Base-by-base conservation (phyloP, 768 basidiomycete species). In the Dendrothele bispora region DNA sequence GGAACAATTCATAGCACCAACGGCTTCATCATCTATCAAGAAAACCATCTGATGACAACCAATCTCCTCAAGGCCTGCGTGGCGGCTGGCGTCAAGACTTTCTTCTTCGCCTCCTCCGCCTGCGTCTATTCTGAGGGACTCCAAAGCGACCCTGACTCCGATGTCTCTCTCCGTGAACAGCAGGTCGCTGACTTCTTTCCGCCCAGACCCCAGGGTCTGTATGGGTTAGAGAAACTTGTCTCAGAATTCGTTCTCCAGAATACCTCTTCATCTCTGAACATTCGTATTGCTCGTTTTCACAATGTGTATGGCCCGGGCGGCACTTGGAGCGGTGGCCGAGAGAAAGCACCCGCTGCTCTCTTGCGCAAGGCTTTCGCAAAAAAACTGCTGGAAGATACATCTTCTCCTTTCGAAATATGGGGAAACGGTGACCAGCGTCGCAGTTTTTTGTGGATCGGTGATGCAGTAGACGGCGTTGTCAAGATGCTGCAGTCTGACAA, bases 291-390 rank as follows among this genome's bases (percentile, higher is more conserved):
- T 0, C 71, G 82, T 1, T 80, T 84, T 49, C 81, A 83, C 43
- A 83, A 83, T 45, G 67, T 84, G 12, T 82, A 70, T 48, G 81
- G 82, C 10, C 81, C 79, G 1, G 67, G 71, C 7, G 78, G 77
- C 0, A 64, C 76, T 1, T 83, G 78, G 78, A 64, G 60, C 39
- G 67, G 72, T 29, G 83, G 83, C 0, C 71, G 71, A 8, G 82
- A 84, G 62, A 83, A 83, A 54, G 81, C 64, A 1, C 80, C 80
- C 0, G 82, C 80, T 6, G 79, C 83, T 0, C 52, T 83, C 46
- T 59, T 80, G 24, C 74, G 81, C 5, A 84, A 83, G 53, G 78
- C 78, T 1, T 37, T 74, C 12, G 70, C 69, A 1, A 60, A 62
- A 18, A 59, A 65, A 35, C 45, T 65, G 17, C 39, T 55, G 2